Evolutionary conservation across 2,329 filamentous ascomycete genomes (phyloP).

Genomic region (Alternaria dauci): DNA sequence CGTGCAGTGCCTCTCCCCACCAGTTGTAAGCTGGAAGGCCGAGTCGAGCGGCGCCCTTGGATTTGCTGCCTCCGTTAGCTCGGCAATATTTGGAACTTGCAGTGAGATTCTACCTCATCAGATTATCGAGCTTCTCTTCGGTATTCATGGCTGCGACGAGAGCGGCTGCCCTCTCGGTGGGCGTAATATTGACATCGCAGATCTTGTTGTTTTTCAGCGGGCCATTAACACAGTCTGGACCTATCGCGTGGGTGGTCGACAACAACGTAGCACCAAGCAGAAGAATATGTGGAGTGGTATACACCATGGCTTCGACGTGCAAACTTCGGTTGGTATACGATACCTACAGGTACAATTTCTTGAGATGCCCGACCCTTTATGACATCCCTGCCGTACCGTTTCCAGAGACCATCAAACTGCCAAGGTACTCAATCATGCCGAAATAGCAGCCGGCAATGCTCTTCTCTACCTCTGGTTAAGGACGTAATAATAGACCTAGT

Average conservation of each 20-base stretch:
- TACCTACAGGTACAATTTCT: too few species aligned
- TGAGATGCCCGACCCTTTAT: conserved; percentile 4
- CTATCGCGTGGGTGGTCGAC: conserved; percentile 16
- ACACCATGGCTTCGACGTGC: conserved; percentile 2
- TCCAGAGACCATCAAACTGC: background rate
- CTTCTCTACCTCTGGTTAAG: background rate
- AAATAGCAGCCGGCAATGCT: background rate
- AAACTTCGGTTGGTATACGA: background rate
- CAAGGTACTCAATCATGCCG: background rate
- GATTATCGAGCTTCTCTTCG: background rate
- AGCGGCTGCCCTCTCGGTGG: conserved; percentile 55
- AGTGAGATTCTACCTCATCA: background rate
- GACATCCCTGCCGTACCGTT: background rate
- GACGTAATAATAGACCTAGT: background rate
- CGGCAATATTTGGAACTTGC: conserved; percentile 11
- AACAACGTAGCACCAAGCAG: conserved; percentile 11
- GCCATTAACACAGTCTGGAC: conserved; percentile 60
- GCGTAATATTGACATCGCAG: conserved; percentile 56
- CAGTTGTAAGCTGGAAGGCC: conserved; percentile 64
- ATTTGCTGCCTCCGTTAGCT: conserved; percentile 57
- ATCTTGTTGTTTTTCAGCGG: conserved; percentile 59
- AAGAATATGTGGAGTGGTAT: background rate
- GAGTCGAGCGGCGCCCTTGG: conserved; percentile 62
- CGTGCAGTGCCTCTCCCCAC: conserved; percentile 69
- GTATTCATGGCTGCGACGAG: conserved; percentile 34